Conservation (phyloP, 176 grass and related monocot species). For the Microstegium vimineum region DNA sequence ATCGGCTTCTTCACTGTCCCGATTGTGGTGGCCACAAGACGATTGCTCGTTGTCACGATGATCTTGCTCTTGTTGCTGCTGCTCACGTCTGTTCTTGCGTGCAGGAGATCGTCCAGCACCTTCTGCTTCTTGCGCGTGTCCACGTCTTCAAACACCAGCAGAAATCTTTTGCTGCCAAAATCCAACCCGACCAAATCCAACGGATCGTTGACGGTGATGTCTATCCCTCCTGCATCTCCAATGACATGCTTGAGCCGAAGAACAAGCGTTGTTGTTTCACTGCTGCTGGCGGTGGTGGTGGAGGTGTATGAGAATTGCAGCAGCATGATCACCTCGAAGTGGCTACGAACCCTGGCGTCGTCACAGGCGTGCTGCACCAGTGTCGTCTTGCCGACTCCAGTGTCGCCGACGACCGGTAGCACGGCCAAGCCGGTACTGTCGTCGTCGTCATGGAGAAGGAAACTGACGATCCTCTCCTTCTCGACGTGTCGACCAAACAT, state of each 20-base stretch:
- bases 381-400: neutral
- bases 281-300: too few species aligned
- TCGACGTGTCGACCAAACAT: constrained; percentile 11
- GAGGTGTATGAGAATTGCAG: neutral
- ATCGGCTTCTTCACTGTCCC: neutral
- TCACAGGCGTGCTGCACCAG: neutral
- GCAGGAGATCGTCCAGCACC: neutral
- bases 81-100: too few species aligned
- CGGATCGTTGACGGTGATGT: neutral
- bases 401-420: neutral
- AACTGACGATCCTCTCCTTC: neutral
- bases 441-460: neutral
- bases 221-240: neutral
- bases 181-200: neutral
- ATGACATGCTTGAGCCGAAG: neutral
- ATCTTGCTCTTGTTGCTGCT: neutral
- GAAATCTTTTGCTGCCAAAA: neutral
- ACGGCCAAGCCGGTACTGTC: neutral
- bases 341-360: neutral
- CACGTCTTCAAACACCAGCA: neutral
- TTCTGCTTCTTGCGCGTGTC: neutral
- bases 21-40: neutral
- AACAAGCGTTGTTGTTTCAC: neutral
- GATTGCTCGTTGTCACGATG: neutral
- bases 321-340: neutral